Conservation (phyloP, 495 filamentous ascomycete genomes). For the Filosporella fistucella region DNA sequence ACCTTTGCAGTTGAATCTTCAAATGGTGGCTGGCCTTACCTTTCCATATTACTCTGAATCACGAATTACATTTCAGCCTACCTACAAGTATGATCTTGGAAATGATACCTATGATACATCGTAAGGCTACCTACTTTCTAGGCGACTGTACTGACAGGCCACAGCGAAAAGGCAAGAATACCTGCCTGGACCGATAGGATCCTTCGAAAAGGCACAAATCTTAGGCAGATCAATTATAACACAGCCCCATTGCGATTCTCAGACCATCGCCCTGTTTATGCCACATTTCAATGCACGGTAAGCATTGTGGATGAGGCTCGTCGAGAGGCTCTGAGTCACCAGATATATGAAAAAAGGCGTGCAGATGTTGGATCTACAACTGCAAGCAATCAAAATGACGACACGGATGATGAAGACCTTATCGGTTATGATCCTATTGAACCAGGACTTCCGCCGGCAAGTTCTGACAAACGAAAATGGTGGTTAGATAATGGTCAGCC, state of each 20-base stretch:
- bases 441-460: constrained; percentile 79
- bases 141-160: constrained; percentile 23
- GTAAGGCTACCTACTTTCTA: constrained; percentile 35
- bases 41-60: constrained; percentile 92
- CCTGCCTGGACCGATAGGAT: constrained; percentile 97
- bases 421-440: constrained; percentile 71
- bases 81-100: constrained; percentile 91
- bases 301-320: constrained; percentile 69
- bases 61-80: constrained; percentile 78
- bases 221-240: constrained; percentile 78
- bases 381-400: constrained; percentile 41
- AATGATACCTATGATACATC: constrained; percentile 88
- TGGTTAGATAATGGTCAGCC: constrained; percentile 86
- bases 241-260: constrained; percentile 78
- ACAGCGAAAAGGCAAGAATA: constrained; percentile 81
- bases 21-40: constrained; percentile 88
- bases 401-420: constrained; percentile 70
- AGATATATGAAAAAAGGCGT: constrained; percentile 67
- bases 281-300: constrained; percentile 77
- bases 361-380: constrained; percentile 42
- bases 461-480: constrained; percentile 87
- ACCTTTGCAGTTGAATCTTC: constrained; percentile 65
- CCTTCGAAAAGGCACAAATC: constrained; percentile 74
- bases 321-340: constrained; percentile 63
- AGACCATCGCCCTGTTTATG: constrained; percentile 91